Base-by-base conservation (phyloP, 176 grass and related monocot species). In the Dactylis glomerata region DNA sequence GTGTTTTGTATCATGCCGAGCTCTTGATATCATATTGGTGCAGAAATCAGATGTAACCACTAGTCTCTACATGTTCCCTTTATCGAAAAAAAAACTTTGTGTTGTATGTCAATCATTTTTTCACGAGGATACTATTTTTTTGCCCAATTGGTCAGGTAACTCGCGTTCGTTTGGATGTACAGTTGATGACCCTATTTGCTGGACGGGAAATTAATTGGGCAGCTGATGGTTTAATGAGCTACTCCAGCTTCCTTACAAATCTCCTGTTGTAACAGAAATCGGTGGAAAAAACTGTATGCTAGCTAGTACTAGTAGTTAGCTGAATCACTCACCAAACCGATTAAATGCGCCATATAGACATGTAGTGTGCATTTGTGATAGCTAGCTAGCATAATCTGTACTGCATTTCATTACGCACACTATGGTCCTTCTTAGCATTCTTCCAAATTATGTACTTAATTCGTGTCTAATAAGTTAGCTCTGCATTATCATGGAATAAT, bases 401-500 rank as follows among this genome's bases (percentile, higher is more conserved):
- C 6, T 17, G 14, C 40, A 28, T 73, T 45, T 73, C 23, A 73
- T 45, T 16, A 27, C 13, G 40, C 24, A 45, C 40, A 46, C 17
- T 32, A 13, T 34, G 10, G 31, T 54, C 47, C 30, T 34, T 31
- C 17, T 36, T 67, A 49, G 19, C 27, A 22, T 50, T 12, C 62
- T 14, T 37, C 46, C 59, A 63, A 63, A 31, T 28, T 8, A 46
- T 57, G 49, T 78, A 44, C 26, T 64, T 64, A 64, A 17, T 64
- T 64, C 61, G 23, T 69, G 15, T 8, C 41, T 77, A 68, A 77
- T 84, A 41, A 30, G 33, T 42, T 77, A 55, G 32, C 15, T 14
- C 34, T 59, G 38, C 80, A 72, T 78, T 71, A 72, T 86, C 32
- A 45, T 79, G 75, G 51, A 79, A 86, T 38, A 79, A 71, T 59